Percentiles rank a stretch among this genome's conserved stretches.
phyloP scores from a whole-genome alignment of 2,329 filamentous ascomycete species.

The Dothiorella sarmentorum region DNA sequence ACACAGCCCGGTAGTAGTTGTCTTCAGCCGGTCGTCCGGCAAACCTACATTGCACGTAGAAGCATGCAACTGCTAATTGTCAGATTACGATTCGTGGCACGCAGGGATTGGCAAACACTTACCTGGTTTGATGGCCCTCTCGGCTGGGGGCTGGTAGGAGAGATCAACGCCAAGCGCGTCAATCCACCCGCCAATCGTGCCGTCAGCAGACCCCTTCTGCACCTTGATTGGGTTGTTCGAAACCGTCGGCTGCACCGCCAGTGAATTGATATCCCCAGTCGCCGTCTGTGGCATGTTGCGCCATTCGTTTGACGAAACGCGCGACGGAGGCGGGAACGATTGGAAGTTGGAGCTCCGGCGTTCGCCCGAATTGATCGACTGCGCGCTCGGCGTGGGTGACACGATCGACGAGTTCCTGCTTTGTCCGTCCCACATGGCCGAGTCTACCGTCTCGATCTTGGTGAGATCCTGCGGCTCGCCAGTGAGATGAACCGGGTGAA shows the following conservation, averaged over 20 bases:
- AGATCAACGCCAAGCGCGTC: conserved; percentile 89
- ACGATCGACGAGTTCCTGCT: conserved; percentile 52
- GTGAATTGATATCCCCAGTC: conserved; percentile 47
- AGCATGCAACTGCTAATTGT: conserved; percentile 67
- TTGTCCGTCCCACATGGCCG: conserved; percentile 46
- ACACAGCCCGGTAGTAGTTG: conserved; percentile 78
- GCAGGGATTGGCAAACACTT: conserved; percentile 28
- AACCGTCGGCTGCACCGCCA: conserved; percentile 41
- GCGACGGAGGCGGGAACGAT: conserved; percentile 42
- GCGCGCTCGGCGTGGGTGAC: conserved; percentile 48
- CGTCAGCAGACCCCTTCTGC: conserved; percentile 54
- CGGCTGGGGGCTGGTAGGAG: conserved; percentile 73
- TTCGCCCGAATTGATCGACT: conserved; percentile 41
- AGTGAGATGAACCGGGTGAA: conserved; percentile 69
- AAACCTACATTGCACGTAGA: conserved; percentile 67
- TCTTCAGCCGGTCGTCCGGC: conserved; percentile 48
- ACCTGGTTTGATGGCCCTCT: conserved; percentile 66
- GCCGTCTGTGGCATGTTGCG: conserved; percentile 55
- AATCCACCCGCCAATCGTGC: conserved; percentile 75
- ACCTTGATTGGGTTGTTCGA: conserved; percentile 55
- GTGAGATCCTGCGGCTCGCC: conserved; percentile 64
- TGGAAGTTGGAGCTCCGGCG: conserved; percentile 44
- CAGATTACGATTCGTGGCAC: conserved; percentile 28
- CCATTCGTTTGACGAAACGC: conserved; percentile 53
- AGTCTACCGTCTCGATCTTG: conserved; percentile 46